Evolutionary conservation across 2,329 filamentous ascomycete species (phyloP), one percentile per base, ranked within the genome.

Genomic region (Exserohilum turcica): DNA sequence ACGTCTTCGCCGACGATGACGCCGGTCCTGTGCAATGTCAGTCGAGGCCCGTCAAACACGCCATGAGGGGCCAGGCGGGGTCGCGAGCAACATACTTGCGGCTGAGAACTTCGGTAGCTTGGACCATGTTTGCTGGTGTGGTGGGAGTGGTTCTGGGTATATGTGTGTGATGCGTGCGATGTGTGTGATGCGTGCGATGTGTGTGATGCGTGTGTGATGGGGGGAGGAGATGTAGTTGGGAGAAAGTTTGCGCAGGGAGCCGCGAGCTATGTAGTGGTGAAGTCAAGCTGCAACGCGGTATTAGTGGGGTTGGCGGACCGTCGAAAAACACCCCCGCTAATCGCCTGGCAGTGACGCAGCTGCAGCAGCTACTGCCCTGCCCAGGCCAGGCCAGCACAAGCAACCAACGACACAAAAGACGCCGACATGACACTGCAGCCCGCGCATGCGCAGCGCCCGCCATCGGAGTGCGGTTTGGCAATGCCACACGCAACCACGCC

Each of bases 1-100:
- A 87, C 84, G 76, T 88, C 85, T 66, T 87, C 85, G 68, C 86
- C 86, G 66, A 83, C 80, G 76, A 88, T 88, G 65, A 76, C 71
- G 37, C 56, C 56, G 27, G 53, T 35, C 43, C 54, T 59, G 28
- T 21, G 31, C 15, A 18, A 51, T 43, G 52, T 64, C 43, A 59
- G 56, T 40, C 39, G 33, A 15, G 37, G 36, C 12, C 37, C 24
- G 15, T 27, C 18, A 2, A 35, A 16, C 31, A 15, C 13, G 13
- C 13, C 18, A 16, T 16, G 32, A 44, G 43, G 37, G 36, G 36
- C 16, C 40, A 29, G 37, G 52, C 47, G 42, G 42, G 32, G 43
- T 43, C 13, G 43, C 8, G 36, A 40, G 28, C 51, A 64, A 86
- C 86, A 63, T 79, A 64, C 80, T 88, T 88, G 76, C 86, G 80